Evolutionary conservation across 768 basidiomycete genomes (phyloP).

Genomic region (Termitomyces sp.): DNA sequence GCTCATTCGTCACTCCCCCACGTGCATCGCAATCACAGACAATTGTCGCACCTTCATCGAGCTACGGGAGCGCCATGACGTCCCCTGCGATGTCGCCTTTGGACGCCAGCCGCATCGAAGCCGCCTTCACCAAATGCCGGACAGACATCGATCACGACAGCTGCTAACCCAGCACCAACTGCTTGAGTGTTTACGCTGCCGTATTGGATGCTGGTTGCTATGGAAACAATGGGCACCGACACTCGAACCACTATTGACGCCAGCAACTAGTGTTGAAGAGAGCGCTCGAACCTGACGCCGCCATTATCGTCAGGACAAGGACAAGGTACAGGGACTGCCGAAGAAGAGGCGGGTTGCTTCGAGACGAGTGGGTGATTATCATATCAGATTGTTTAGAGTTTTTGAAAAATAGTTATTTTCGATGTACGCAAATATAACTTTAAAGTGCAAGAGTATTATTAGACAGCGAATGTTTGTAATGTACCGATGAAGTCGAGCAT

Average conservation of each 20-base stretch:
- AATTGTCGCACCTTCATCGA: constrained; percentile 47
- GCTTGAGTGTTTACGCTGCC: too few relatives aligned
- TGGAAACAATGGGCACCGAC: too few relatives aligned
- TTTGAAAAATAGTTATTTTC: not conserved
- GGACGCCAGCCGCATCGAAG: constrained; percentile 51
- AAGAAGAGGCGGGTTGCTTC: too few relatives aligned
- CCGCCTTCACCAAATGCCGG: constrained; percentile 45
- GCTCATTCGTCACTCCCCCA: constrained; percentile 24
- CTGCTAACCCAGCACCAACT: constrained; percentile 33
- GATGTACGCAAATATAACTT: not conserved
- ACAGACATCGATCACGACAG: constrained; percentile 14
- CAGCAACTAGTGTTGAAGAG: too few relatives aligned
- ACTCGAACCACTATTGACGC: too few relatives aligned
- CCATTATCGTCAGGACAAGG: too few relatives aligned
- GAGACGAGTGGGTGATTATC: too few relatives aligned
- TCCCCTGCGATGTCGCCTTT: constrained; percentile 57
- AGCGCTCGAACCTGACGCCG: too few relatives aligned
- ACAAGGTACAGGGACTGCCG: too few relatives aligned
- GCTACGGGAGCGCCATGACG: constrained; percentile 24
- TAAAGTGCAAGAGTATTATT: not conserved
- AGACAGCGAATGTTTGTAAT: not conserved
- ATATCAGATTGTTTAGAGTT: too few relatives aligned
- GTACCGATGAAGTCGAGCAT: not conserved
- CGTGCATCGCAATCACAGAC: constrained; percentile 23
- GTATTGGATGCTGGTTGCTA: too few relatives aligned